These are phyloP conservation scores for Daedalea quercina DNA, from an alignment of 768 basidiomycete genomes.

Conservation along the genomic window DNA sequence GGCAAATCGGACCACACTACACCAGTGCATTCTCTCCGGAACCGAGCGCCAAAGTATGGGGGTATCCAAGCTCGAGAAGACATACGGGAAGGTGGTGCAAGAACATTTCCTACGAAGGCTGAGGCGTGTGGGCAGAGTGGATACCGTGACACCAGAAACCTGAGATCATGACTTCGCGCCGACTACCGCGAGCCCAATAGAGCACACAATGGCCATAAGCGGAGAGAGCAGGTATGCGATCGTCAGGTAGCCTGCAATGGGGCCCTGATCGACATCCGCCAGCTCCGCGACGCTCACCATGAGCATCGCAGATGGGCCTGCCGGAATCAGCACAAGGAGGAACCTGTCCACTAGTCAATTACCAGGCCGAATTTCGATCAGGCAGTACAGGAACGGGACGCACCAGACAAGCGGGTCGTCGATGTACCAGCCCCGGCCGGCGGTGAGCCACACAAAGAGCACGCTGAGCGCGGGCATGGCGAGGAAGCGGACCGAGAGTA, in stretches of 20 bases:
- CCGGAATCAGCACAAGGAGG: slow-evolving; percentile 22
- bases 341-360: slow-evolving; percentile 16
- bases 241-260: slow-evolving; percentile 23
- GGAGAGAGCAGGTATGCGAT: slow-evolving; percentile 23
- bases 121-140: too few relatives aligned
- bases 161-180: too few relatives aligned
- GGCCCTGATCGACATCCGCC: slow-evolving; percentile 21
- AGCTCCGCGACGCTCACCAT: slow-evolving; percentile 24
- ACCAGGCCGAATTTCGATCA: too few relatives aligned
- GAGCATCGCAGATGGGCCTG: slow-evolving; percentile 25
- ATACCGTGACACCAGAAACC: too few relatives aligned
- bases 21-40: too few relatives aligned
- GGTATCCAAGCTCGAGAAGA: too few relatives aligned
- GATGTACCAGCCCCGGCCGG: slow-evolving; percentile 21
- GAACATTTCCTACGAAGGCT: too few relatives aligned
- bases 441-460: slow-evolving; percentile 21
- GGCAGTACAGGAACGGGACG: too few relatives aligned
- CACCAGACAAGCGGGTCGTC: slow-evolving; percentile 25
- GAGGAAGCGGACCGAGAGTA: slow-evolving; percentile 20
- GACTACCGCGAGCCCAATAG: slow-evolving; percentile 21
- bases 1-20: too few relatives aligned
- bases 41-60: too few relatives aligned
- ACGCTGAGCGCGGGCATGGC: slow-evolving; percentile 21
- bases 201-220: slow-evolving; percentile 20
- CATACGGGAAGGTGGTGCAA: too few relatives aligned